These are phyloP conservation scores for Coleophoma cylindrospora DNA, from an alignment of 2,329 filamentous ascomycete genomes.

Conservation along the genomic window DNA sequence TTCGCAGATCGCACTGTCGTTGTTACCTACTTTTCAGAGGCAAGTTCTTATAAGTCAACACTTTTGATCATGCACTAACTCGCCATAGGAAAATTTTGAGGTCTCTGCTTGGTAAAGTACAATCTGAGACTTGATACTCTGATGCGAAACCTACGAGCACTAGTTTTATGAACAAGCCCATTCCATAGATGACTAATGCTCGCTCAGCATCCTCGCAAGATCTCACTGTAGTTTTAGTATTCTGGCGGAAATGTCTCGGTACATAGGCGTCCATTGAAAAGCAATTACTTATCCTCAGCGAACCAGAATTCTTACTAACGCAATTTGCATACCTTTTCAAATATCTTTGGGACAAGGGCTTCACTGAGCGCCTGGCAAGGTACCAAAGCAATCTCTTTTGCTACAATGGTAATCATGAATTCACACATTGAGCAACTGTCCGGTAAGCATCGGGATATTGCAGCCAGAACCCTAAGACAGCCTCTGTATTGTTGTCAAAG, in stretches of 20 bases:
- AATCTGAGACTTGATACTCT: not conserved
- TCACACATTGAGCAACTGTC: too few species aligned
- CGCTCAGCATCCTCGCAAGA: not conserved
- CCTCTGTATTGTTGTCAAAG: too few species aligned
- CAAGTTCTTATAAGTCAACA: slow-evolving; percentile 31
- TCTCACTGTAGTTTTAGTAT: slow-evolving; percentile 8
- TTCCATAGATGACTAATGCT: not conserved
- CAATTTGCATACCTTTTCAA: not conserved
- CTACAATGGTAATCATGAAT: too few species aligned
- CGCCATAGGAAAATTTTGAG: slow-evolving; percentile 80
- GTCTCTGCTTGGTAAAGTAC: slow-evolving; percentile 27
- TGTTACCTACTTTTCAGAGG: slow-evolving; percentile 93
- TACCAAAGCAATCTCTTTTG: too few species aligned
- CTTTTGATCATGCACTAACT: slow-evolving; percentile 7
- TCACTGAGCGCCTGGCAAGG: too few species aligned
- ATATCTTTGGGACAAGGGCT: too few species aligned
- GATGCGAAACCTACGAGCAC: not conserved
- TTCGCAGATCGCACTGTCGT: slow-evolving; percentile 96
- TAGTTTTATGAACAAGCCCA: not conserved
- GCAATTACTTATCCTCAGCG: not conserved
- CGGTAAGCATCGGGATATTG: too few species aligned
- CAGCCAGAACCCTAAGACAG: too few species aligned
- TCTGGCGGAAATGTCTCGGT: not conserved
- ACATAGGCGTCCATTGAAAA: slow-evolving; percentile 3
- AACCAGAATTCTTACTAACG: not conserved